A percentile compares a stretch with the other conserved stretches of the same genome.
Evolutionary conservation across 768 basidiomycete species (phyloP).

Genomic region (Suillus plorans): DNA sequence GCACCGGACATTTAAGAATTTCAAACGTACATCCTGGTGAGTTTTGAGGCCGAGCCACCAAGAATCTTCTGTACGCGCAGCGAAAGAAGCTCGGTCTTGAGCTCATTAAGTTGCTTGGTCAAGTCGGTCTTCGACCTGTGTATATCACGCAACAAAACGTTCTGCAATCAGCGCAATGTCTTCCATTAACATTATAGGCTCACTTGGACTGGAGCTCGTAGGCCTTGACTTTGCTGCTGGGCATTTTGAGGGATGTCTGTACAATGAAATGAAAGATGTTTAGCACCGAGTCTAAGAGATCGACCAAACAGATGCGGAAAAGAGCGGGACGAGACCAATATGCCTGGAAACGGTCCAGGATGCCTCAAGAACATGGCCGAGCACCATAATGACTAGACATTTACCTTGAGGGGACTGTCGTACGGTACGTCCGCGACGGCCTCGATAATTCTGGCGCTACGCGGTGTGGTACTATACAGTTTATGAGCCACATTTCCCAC

Average conservation of each 20-base stretch:
- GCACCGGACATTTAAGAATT: background rate
- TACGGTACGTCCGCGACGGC: slow-evolving; percentile 28
- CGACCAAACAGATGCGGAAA: background rate
- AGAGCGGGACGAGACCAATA: slow-evolving; percentile 6
- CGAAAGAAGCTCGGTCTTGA: slow-evolving; percentile 92
- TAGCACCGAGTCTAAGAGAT: slow-evolving; percentile 6
- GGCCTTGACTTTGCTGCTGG: slow-evolving; percentile 90
- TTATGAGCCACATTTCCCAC: slow-evolving; percentile 44
- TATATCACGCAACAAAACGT: slow-evolving; percentile 12
- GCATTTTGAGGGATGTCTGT: slow-evolving; percentile 56
- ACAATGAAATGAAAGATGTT: slow-evolving; percentile 4
- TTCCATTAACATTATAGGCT: slow-evolving; percentile 28
- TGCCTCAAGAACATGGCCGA: background rate
- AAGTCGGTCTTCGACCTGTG: slow-evolving; percentile 95
- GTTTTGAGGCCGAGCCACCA: slow-evolving; percentile 91
- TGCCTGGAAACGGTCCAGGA: background rate
- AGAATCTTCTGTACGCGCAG: slow-evolving; percentile 98
- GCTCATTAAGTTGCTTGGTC: slow-evolving; percentile 87
- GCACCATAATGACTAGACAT: slow-evolving; percentile 17
- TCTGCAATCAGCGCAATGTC: background rate
- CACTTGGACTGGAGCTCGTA: slow-evolving; percentile 96
- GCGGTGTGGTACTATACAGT: slow-evolving; percentile 38
- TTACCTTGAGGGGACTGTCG: slow-evolving; percentile 39
- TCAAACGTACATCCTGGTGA: slow-evolving; percentile 89
- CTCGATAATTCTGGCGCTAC: slow-evolving; percentile 29